These are phyloP conservation scores for Aurinia saxatilis DNA, from an alignment of 345 rosid genomes.

Conservation along the genomic window DNA sequence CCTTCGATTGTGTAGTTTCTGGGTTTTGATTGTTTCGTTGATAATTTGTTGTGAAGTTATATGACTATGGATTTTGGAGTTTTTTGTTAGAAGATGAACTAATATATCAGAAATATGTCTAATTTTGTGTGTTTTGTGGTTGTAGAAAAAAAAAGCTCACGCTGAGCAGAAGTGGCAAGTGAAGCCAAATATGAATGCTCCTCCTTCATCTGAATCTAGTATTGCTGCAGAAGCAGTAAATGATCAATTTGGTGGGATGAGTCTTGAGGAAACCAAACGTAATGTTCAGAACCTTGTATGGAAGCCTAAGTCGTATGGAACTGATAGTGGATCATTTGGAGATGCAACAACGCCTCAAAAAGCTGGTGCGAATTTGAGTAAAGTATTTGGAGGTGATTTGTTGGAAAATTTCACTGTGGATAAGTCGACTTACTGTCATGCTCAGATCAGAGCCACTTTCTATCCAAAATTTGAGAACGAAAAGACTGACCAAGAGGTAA, in stretches of 20 bases:
- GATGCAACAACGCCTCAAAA: too few species aligned
- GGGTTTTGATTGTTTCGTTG: neutral
- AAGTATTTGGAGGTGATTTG: conserved; percentile 35
- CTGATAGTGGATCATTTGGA: conserved; percentile 35
- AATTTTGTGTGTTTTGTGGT: neutral
- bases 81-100: too few species aligned
- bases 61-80: too few species aligned
- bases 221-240: conserved; percentile 32
- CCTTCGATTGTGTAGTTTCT: neutral
- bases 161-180: conserved; percentile 32
- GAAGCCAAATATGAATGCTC: conserved; percentile 10
- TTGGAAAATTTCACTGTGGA: conserved; percentile 62
- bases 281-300: conserved; percentile 31
- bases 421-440: conserved; percentile 48
- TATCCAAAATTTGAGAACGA: conserved; percentile 98
- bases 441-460: conserved; percentile 91
- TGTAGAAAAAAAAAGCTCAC: conserved; percentile 33
- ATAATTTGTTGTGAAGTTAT: too few species aligned
- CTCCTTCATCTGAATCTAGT: conserved; percentile 18
- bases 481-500: conserved; percentile 97
- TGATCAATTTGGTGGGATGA: conserved; percentile 39
- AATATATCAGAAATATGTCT: too few species aligned
- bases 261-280: conserved; percentile 33
- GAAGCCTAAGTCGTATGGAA: conserved; percentile 55
- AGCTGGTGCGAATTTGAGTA: conserved; percentile 36